Evolutionary conservation across 768 basidiomycete species (phyloP).

Genomic region (Sarcodon sp.): DNA sequence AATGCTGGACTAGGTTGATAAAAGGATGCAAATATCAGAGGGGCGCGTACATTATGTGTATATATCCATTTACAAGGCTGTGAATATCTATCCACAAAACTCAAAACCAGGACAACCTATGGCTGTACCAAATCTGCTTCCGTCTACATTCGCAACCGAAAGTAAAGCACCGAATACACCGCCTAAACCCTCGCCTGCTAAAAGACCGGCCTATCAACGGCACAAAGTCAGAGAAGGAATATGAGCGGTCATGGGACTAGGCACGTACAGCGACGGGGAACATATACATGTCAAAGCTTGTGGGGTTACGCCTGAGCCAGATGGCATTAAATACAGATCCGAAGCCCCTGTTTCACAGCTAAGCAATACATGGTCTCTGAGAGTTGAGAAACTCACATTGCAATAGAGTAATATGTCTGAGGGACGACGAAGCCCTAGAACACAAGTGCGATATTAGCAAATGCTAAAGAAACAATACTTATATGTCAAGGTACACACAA

Average conservation of each 20-base stretch:
- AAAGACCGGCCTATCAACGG: constrained; percentile 24
- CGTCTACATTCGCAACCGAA: constrained; percentile 37
- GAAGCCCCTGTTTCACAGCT: constrained; percentile 15
- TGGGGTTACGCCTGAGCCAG: constrained; percentile 33
- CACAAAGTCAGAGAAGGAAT: too few relatives aligned
- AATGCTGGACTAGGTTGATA: too few relatives aligned
- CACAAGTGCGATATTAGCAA: too few relatives aligned
- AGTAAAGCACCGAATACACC: constrained; percentile 49
- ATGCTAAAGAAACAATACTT: too few relatives aligned
- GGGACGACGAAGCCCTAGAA: constrained; percentile 35
- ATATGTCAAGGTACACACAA: neutral
- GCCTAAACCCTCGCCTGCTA: constrained; percentile 49
- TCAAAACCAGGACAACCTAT: constrained; percentile 40
- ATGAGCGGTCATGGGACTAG: too few relatives aligned
- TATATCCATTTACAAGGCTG: neutral
- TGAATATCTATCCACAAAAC: constrained; percentile 31
- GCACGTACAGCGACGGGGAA: constrained; percentile 27
- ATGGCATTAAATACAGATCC: constrained; percentile 34
- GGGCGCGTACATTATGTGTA: too few relatives aligned
- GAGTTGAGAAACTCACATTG: constrained; percentile 20
- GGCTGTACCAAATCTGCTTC: constrained; percentile 28
- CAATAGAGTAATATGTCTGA: constrained; percentile 34
- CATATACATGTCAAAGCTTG: constrained; percentile 41
- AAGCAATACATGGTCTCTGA: neutral
- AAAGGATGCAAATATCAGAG: too few relatives aligned